phyloP scores from a whole-genome alignment of 106 monocot species.

The Dendrobium officinale region DNA sequence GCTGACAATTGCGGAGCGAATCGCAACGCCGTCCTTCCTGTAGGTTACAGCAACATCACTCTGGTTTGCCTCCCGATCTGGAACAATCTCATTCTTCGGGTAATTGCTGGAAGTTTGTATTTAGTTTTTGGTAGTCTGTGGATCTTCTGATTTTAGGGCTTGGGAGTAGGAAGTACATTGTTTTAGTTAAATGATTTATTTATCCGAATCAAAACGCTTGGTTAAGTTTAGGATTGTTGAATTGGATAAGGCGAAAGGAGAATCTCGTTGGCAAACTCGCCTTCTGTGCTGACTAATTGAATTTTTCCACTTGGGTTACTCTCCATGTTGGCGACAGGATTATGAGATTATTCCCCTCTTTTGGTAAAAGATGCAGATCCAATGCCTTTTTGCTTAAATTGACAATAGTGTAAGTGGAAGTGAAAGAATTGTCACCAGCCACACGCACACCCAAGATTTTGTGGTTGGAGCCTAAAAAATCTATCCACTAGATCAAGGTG shows the following conservation, averaged over 20 bases:
- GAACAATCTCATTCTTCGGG: constrained; percentile 67
- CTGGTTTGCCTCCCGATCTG: constrained; percentile 59
- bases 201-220: not conserved
- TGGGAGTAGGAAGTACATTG: not conserved
- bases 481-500: too few species aligned
- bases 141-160: not conserved
- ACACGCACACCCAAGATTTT: too few species aligned
- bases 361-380: not conserved
- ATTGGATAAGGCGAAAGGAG: not conserved
- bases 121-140: not conserved
- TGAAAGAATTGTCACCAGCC: too few species aligned
- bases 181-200: not conserved
- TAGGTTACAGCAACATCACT: constrained; percentile 29
- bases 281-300: not conserved
- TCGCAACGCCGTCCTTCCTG: constrained; percentile 20
- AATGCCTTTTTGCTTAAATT: too few species aligned
- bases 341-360: not conserved
- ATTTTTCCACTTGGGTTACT: not conserved
- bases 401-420: too few species aligned
- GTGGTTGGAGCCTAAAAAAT: too few species aligned
- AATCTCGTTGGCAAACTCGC: not conserved
- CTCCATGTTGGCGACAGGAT: not conserved
- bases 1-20: constrained; percentile 1
- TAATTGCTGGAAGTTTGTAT: not conserved
- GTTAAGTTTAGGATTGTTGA: not conserved